These are phyloP conservation scores for Brassica napus DNA, from an alignment of 345 rosid species.

Conservation along the genomic window DNA sequence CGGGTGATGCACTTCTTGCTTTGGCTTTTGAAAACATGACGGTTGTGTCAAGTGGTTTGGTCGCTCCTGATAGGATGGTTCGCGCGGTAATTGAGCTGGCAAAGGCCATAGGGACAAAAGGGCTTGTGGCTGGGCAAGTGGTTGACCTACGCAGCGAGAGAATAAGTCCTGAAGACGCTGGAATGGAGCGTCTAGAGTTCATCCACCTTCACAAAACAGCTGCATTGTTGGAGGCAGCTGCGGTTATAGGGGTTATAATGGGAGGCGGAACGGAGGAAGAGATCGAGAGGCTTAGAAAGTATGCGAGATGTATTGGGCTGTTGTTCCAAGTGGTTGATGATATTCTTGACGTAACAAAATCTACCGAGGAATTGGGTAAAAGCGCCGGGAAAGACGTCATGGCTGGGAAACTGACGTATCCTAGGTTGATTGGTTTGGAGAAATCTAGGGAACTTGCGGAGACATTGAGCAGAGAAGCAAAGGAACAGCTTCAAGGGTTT, in stretches of 20 bases:
- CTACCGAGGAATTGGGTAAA: conserved; percentile 79
- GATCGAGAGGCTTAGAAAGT: conserved; percentile 69
- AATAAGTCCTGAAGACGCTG: conserved; percentile 39
- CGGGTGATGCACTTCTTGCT: conserved; percentile 81
- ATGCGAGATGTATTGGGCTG: conserved; percentile 68
- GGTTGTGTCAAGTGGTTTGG: conserved; percentile 46
- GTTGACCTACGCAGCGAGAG: conserved; percentile 68
- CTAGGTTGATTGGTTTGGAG: conserved; percentile 74
- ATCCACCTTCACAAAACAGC: conserved; percentile 85
- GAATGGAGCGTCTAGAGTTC: conserved; percentile 67
- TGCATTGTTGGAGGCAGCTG: conserved; percentile 68
- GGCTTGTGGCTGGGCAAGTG: conserved; percentile 85
- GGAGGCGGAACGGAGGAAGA: conserved; percentile 77
- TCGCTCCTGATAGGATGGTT: conserved; percentile 45
- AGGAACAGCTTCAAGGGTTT: conserved; percentile 55
- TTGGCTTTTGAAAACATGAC: conserved; percentile 77
- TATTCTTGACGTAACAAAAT: conserved; percentile 78
- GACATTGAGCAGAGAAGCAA: conserved; percentile 63
- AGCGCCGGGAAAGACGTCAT: conserved; percentile 83
- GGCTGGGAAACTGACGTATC: conserved; percentile 73
- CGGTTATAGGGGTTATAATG: conserved; percentile 70
- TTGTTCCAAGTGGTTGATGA: conserved; percentile 94
- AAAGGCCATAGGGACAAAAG: conserved; percentile 59
- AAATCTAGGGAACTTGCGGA: conserved; percentile 58
- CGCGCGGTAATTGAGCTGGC: conserved; percentile 72